Percentiles rank a stretch among this genome's conserved stretches.
Conservation (phyloP, 192 early-diverging fungal genomes). For the Backusella mclennaniae region DNA sequence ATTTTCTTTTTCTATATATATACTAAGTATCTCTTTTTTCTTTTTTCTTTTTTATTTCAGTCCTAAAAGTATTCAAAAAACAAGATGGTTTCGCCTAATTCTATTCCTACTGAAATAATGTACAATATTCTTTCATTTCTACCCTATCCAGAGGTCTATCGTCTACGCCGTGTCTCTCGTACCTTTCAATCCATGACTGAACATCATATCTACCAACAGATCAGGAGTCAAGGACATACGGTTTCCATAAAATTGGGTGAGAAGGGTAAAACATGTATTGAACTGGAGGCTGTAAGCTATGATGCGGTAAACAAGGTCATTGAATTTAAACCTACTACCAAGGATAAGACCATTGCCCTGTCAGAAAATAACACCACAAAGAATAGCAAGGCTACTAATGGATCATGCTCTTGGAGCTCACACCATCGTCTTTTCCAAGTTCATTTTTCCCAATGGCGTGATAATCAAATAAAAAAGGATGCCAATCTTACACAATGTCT, state of each 20-base stretch:
- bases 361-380: background rate
- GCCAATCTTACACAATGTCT: background rate
- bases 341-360: background rate
- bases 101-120: conserved; percentile 24
- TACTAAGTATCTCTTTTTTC: background rate
- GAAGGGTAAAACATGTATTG: background rate
- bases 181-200: conserved; percentile 7
- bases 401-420: background rate
- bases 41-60: background rate
- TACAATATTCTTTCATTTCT: conserved; percentile 20
- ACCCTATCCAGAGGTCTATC: conserved; percentile 19
- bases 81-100: background rate
- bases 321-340: conserved; percentile 21
- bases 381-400: background rate
- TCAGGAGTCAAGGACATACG: background rate
- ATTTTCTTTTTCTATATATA: background rate
- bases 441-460: conserved; percentile 22
- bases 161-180: conserved; percentile 11
- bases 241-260: conserved; percentile 18
- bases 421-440: conserved; percentile 18
- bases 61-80: background rate
- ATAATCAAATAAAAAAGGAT: background rate
- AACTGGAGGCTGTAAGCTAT: conserved; percentile 13
- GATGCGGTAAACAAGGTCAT: conserved; percentile 23
- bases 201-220: conserved; percentile 9